These are phyloP conservation scores for Boletus mariae DNA, from an alignment of 1,284 basidiomycete genomes.

Conservation along the genomic window DNA sequence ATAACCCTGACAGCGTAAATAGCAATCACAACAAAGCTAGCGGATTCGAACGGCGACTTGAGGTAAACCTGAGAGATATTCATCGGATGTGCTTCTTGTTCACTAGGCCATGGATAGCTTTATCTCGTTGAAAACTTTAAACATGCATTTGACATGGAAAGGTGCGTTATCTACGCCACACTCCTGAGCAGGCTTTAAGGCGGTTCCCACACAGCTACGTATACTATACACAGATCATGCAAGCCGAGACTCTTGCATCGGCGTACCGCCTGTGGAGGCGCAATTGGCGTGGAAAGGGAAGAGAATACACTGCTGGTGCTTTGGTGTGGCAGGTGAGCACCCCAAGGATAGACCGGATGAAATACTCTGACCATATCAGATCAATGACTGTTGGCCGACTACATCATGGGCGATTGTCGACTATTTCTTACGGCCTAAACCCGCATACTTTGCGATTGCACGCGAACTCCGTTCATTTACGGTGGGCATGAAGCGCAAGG, in stretches of 20 bases:
- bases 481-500: conserved; percentile 79
- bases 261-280: conserved; percentile 78
- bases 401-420: conserved; percentile 80
- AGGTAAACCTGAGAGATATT: conserved; percentile 40
- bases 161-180: conserved; percentile 35
- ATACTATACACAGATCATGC: conserved; percentile 83
- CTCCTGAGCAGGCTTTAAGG: background rate
- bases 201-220: conserved; percentile 48
- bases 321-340: conserved; percentile 74
- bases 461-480: conserved; percentile 71
- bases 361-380: conserved; percentile 34
- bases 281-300: conserved; percentile 69
- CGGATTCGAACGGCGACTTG: conserved; percentile 84
- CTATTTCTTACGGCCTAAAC: conserved; percentile 75
- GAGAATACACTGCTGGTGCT: conserved; percentile 71
- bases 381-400: conserved; percentile 82
- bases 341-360: background rate
- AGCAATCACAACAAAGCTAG: conserved; percentile 87
- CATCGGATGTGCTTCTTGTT: conserved; percentile 4
- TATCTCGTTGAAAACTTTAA: conserved; percentile 90
- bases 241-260: conserved; percentile 72
- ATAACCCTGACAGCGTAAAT: conserved; percentile 47
- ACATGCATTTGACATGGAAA: conserved; percentile 85
- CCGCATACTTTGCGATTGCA: conserved; percentile 67
- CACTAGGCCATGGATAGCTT: conserved; percentile 40